Percentiles rank a stretch among this genome's conserved stretches.
Conservation (phyloP, 257 asterid species). For the Apocynum venetum region DNA sequence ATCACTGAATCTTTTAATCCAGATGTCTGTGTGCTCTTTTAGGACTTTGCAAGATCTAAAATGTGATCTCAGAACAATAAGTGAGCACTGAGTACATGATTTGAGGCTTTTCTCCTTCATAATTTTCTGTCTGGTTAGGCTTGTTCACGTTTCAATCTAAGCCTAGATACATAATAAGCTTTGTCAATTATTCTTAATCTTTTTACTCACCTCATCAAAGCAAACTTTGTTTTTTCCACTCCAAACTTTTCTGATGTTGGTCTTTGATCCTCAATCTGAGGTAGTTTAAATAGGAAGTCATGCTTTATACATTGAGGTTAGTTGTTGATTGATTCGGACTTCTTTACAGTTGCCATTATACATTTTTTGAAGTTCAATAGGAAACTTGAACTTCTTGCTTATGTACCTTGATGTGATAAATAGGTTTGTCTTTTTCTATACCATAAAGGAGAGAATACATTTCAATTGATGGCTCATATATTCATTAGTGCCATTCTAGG, state of each 20-base stretch:
- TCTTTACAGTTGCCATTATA: neutral
- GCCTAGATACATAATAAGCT: neutral
- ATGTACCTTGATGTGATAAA: neutral
- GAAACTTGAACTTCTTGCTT: neutral
- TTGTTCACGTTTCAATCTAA: neutral
- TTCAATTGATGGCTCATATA: neutral
- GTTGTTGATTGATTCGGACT: neutral
- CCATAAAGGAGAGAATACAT: neutral
- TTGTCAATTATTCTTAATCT: neutral
- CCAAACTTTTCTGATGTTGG: neutral
- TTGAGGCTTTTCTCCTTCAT: neutral
- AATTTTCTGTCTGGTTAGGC: neutral
- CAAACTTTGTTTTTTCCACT: neutral
- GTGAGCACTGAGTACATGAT: neutral
- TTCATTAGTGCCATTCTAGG: neutral
- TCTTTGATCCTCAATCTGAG: neutral
- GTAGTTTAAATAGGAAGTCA: neutral
- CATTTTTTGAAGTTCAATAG: neutral
- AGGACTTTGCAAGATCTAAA: neutral
- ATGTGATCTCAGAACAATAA: neutral
- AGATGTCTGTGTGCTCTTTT: neutral
- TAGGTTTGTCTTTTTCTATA: neutral
- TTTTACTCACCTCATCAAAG: neutral
- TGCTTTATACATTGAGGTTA: neutral
- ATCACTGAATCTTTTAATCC: neutral